These are phyloP conservation scores for Viridothelium virens DNA, from an alignment of 495 filamentous ascomycete genomes.

Conservation along the genomic window DNA sequence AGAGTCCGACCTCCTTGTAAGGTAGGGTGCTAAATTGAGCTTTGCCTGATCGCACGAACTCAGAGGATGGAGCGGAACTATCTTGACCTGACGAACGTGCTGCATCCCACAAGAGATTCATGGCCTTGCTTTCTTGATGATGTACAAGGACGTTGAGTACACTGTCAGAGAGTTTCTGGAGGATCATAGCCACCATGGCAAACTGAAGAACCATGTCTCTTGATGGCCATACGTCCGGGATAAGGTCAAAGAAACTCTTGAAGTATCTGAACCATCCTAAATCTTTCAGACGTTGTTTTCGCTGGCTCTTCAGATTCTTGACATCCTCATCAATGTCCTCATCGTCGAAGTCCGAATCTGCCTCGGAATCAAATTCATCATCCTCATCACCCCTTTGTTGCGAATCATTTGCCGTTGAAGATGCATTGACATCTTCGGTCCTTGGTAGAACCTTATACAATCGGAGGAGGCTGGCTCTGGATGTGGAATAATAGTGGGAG, in stretches of 20 bases:
- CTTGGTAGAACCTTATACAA: background rate
- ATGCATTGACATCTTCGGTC: background rate
- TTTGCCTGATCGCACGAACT: slow-evolving; percentile 15
- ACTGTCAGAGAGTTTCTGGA: slow-evolving; percentile 25
- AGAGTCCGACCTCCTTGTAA: slow-evolving; percentile 31
- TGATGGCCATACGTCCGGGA: slow-evolving; percentile 34
- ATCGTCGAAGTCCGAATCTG: slow-evolving; percentile 12
- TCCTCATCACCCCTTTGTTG: slow-evolving; percentile 1
- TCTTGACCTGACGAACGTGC: background rate
- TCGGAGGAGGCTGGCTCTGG: background rate
- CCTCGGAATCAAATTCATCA: slow-evolving; percentile 17
- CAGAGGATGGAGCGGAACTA: background rate
- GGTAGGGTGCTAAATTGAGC: slow-evolving; percentile 24
- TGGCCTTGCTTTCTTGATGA: slow-evolving; percentile 29
- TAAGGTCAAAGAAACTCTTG: slow-evolving; percentile 32
- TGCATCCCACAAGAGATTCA: slow-evolving; percentile 7
- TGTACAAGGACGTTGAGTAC: slow-evolving; percentile 33
- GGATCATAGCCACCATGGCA: slow-evolving; percentile 22
- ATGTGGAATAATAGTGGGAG: background rate
- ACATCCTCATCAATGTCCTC: slow-evolving; percentile 26
- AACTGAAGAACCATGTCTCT: slow-evolving; percentile 27
- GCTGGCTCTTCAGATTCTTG: slow-evolving; percentile 26
- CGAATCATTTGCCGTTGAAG: background rate
- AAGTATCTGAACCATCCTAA: slow-evolving; percentile 34
- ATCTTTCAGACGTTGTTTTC: slow-evolving; percentile 30